phyloP scores from a whole-genome alignment of 164 flowering plant genomes.

The Chimonanthus praecox region DNA sequence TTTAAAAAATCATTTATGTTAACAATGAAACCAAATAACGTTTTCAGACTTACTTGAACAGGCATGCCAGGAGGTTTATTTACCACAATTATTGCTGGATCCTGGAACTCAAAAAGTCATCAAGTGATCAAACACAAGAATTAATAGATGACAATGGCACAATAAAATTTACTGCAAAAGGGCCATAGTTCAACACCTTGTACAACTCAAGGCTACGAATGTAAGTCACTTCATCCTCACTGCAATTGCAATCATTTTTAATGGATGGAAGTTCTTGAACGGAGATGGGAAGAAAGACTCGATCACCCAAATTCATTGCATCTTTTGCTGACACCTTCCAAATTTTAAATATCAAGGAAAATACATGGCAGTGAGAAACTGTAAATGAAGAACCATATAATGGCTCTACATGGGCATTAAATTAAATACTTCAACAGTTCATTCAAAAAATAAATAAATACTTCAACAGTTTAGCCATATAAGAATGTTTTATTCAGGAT shows the following conservation, averaged over 20 bases:
- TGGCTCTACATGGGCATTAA: background rate
- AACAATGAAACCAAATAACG: background rate
- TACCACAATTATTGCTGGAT: constrained; percentile 71
- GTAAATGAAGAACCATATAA: background rate
- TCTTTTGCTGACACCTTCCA: constrained; percentile 82
- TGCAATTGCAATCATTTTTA: constrained; percentile 30
- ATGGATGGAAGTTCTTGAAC: constrained; percentile 38
- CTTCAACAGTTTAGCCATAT: too few relatives aligned
- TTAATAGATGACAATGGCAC: constrained; percentile 4
- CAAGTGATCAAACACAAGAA: background rate
- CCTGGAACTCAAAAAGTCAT: constrained; percentile 35
- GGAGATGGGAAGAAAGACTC: constrained; percentile 62
- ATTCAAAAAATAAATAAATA: background rate
- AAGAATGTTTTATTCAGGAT: too few relatives aligned
- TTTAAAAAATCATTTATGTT: background rate
- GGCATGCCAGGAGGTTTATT: constrained; percentile 95
- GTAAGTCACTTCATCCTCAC: constrained; percentile 53
- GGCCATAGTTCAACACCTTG: constrained; percentile 46
- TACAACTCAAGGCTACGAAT: constrained; percentile 61
- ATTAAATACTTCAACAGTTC: background rate
- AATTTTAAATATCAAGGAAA: constrained; percentile 4
- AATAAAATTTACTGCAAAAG: constrained; percentile 6
- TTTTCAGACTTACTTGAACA: constrained; percentile 59
- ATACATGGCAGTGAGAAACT: background rate
- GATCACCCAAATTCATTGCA: constrained; percentile 59